Conservation (phyloP, 495 filamentous ascomycete genomes). For the Aspergillus campestris region DNA sequence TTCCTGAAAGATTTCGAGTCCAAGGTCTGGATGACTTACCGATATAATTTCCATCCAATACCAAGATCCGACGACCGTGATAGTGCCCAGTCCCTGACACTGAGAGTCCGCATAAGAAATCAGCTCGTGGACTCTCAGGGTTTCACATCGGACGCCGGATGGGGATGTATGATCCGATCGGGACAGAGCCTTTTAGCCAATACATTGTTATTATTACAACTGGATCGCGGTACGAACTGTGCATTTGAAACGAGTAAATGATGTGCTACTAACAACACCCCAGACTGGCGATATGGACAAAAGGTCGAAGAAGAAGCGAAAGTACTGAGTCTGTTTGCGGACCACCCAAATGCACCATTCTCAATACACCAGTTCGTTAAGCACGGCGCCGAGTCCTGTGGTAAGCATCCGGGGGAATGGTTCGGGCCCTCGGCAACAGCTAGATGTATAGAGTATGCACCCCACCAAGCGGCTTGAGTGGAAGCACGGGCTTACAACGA, state of each 20-base stretch:
- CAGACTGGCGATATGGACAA: conserved; percentile 74
- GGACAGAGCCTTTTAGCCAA: conserved; percentile 92
- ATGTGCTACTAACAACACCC: conserved; percentile 15
- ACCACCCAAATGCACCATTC: conserved; percentile 77
- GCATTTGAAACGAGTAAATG: not conserved
- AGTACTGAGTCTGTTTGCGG: conserved; percentile 80
- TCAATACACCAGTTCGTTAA: conserved; percentile 93
- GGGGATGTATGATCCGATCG: conserved; percentile 98
- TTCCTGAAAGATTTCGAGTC: conserved; percentile 94
- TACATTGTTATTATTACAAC: conserved; percentile 55
- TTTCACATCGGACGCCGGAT: conserved; percentile 91
- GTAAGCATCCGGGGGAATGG: conserved; percentile 95
- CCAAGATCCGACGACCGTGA: conserved; percentile 64
- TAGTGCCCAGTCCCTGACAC: conserved; percentile 65
- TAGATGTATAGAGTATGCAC: conserved; percentile 80
- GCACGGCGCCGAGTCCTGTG: conserved; percentile 79
- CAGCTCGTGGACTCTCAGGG: conserved; percentile 71
- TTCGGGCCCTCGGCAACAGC: conserved; percentile 98
- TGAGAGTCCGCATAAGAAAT: conserved; percentile 73
- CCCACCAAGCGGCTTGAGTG: too few species aligned
- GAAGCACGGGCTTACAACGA: conserved; percentile 15
- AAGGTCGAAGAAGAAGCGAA: conserved; percentile 53
- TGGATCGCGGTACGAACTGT: conserved; percentile 64
- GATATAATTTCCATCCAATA: conserved; percentile 78
- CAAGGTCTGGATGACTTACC: conserved; percentile 93